Evolutionary conservation across 768 basidiomycete genomes (phyloP), one percentile per base, ranked within the genome.

Genomic region (Pleurotus sapidus): DNA sequence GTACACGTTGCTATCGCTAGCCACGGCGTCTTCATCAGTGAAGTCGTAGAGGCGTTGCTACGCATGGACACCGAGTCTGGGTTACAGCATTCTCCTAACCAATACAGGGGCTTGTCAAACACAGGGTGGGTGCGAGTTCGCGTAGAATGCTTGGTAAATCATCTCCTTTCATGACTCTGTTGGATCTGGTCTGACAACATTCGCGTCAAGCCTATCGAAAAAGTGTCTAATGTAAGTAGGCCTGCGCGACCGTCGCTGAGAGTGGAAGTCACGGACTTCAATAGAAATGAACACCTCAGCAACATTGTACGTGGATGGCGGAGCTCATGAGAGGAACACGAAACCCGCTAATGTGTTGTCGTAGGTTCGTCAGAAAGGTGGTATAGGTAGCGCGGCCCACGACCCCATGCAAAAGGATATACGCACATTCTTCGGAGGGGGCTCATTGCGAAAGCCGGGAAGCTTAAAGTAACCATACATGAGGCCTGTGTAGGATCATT

Each of bases 391-490:
- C 47, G 67, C 80, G 11, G 81, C 86, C 1, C 80, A 87, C 65
- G 92, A 95, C 65, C 83, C 85, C 27, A 83, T 82, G 58, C 92
- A 95, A 67, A 77, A 81, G 60, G 84, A 88, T 65, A 88, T 95
- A 46, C 80, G 89, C 18, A 77, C 79, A 2, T 93, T 92, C 75
- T 90, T 93, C 62, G 78, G 80, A 39, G 77, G 79, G 60, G 50
- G 39, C 42, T 25, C 34, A 30, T 54, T 43, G 40, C 55, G 53
- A 38, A 54, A 39, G 47, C 51, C 45, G 20, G 40, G 12, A n/a
- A 18, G 50, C 12, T 17, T 12, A 45, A 11, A 45, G 3, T 45
- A 4, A 45, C 8, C 8, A 9, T 8, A 34, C 9, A 11, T 34
- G 30, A 11, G 11, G 9, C 30, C 11, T 3, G 30, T 34, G 1